phyloP scores from a whole-genome alignment of 768 basidiomycete genomes.

The Psilocybe subaeruginosa region DNA sequence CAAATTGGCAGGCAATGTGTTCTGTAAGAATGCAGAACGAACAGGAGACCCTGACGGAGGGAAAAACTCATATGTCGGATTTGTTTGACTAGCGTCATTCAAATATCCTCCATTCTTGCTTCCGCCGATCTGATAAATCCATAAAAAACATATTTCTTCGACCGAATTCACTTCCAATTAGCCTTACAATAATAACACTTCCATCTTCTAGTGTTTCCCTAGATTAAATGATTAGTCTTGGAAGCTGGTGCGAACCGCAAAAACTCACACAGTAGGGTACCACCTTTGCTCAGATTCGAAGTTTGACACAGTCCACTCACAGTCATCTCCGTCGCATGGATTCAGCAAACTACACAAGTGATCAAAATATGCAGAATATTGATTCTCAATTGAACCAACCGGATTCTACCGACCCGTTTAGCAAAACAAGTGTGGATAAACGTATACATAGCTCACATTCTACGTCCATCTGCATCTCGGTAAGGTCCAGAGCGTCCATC shows the following conservation, averaged over 20 bases:
- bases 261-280: constrained; percentile 70
- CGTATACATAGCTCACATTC: constrained; percentile 43
- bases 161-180: background rate
- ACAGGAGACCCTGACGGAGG: constrained; percentile 61
- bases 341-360: constrained; percentile 50
- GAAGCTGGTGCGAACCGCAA: background rate
- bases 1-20: constrained; percentile 73
- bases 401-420: background rate
- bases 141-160: background rate
- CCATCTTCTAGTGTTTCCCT: constrained; percentile 70
- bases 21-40: constrained; percentile 63
- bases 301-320: constrained; percentile 53
- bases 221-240: background rate
- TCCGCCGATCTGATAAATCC: constrained; percentile 51
- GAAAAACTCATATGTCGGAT: constrained; percentile 83
- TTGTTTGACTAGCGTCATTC: constrained; percentile 65
- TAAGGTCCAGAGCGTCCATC: constrained; percentile 50
- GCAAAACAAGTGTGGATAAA: background rate
- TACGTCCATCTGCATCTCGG: constrained; percentile 58
- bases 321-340: constrained; percentile 62
- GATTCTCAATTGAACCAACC: constrained; percentile 38
- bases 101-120: constrained; percentile 70
- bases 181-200: constrained; percentile 57
- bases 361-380: background rate
- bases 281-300: constrained; percentile 60